Base-by-base conservation (phyloP, 2,329 filamentous ascomycete species). In the Apiospora pterosperma region DNA sequence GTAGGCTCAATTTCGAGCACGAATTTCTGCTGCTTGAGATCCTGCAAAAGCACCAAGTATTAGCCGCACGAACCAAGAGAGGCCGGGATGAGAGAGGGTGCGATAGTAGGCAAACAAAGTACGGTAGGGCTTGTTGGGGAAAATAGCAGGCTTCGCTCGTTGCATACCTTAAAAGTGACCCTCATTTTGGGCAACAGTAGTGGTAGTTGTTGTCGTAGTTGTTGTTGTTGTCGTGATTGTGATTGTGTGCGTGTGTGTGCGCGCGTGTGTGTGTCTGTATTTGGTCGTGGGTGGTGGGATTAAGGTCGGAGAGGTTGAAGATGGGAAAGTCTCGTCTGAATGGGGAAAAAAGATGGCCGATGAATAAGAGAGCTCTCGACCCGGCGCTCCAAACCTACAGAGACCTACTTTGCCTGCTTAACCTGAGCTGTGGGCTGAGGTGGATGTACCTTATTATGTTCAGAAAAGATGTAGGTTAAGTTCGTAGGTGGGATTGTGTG, bases 1-100 rank as follows among this genome's bases (percentile, higher is more conserved):
- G 91, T 90, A 69, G 94, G 92, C 79, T 98, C 94, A 76, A 93
- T 92, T 72, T 98, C 95, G 84, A 99, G 91, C 75, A 90, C 89
- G 82, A 99, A 99, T 85, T 97, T 97, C 79, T 97, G 92, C 81
- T 98, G 96, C 85, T 97, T 98, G 76, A 99, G 87, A 84, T 99
- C 96, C 94, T 97, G 70, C 64, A 65, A 60, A 25, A 60, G 36
- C 21, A 31, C 39, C 48, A 34, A 55, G 34, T 55, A 55, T 55
- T 55, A 55, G 48, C 48, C 48, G 28, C 48, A 55, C 28, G 48
- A 55, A 55, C 48, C 44, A 52, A 28, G 41, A 4, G 23, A 42
- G 48, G 8, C 28, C 25, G 3, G 25, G 48, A 55, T 34, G 28
- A 19, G 28, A 16, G 28, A 55, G n/a, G n/a, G n/a, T n/a, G n/a